A percentile compares a stretch with the other conserved stretches of the same genome.
Conservation (phyloP, 225 moss, liverwort and hornwort genomes). For the Pseudisothecium myosuroides region DNA sequence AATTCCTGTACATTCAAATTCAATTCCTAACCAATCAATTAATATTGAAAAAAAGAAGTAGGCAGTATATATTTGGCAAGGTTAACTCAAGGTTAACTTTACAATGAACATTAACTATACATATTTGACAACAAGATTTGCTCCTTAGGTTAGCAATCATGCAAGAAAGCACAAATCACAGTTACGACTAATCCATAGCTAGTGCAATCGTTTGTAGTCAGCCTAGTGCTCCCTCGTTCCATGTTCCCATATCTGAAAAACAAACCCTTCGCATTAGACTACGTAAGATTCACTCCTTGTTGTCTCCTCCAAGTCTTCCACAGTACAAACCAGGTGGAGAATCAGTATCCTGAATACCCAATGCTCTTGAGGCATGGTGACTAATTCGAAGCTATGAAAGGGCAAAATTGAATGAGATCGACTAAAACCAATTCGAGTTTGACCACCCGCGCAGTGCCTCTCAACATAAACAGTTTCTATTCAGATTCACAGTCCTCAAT, state of each 20-base stretch:
- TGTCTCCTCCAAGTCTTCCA: background rate
- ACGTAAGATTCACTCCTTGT: background rate
- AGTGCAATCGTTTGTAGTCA: background rate
- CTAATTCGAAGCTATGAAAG: background rate
- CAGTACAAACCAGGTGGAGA: background rate
- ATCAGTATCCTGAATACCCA: background rate
- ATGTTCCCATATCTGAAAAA: background rate
- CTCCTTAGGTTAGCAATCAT: background rate
- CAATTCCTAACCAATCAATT: no score
- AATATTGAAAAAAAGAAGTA: no score
- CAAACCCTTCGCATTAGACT: background rate
- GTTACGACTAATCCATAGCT: background rate
- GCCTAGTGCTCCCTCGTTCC: background rate
- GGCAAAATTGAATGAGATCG: background rate
- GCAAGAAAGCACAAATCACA: background rate
- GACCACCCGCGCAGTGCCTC: background rate
- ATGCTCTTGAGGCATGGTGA: background rate
- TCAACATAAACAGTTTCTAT: background rate
- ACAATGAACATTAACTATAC: no score
- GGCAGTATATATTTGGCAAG: no score
- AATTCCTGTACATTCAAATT: no score
- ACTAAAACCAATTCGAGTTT: background rate
- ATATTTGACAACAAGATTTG: background rate
- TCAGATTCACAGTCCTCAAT: background rate
- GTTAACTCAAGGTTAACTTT: no score